Evolutionary conservation across 2,329 filamentous ascomycete genomes (phyloP), one percentile per base, ranked within the genome.

Genomic region (Phaeomoniella chlamydospora): DNA sequence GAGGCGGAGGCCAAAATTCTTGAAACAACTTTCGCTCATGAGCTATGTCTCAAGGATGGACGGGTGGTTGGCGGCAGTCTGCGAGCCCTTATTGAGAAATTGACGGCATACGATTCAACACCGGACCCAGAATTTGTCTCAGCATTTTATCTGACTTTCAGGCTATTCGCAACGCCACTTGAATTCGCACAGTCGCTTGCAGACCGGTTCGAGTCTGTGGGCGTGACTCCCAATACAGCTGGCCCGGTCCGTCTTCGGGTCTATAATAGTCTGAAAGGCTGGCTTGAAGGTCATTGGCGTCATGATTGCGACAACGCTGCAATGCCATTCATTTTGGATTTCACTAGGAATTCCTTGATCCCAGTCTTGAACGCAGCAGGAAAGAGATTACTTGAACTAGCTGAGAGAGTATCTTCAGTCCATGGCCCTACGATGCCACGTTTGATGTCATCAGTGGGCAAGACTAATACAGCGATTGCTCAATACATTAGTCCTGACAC

Each of bases 201-300:
- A 36, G 80, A 90, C 39, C 78, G 92, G 18, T 98, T 93, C 55
- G 83, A 94, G 40, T 94, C 94, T 47, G 80, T 94, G 26, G 80
- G 75, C 10, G 80, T 90, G 40, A 81, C 78, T 33, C 73, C 77
- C 15, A 71, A 77, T 39, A 72, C 87, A 43, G 77, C 86, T 15
- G 72, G 69, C 2, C 84, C 88, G 0, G 88, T 96, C 15, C 77
- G 87, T 35, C 65, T 98, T 33, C 76, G 90, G 35, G 85, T 96
- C 1, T 96, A 92, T 64, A 96, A 98, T 53, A 79, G 86, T 38
- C 85, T 98, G 68, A 98, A 98, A 58, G 82, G 83, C 30, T 98
- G 90, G 90, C 65, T 98, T 14, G 90, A 96, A 61, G 90, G 82
- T 4, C 86, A 98, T 57, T 98, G 90, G 88, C 76, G 81, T 33